Percentiles rank a stretch among this genome's conserved stretches.
These are phyloP conservation scores for Xylariaceae sp. DNA, from an alignment of 2,329 filamentous ascomycete species.

Conservation along the genomic window DNA sequence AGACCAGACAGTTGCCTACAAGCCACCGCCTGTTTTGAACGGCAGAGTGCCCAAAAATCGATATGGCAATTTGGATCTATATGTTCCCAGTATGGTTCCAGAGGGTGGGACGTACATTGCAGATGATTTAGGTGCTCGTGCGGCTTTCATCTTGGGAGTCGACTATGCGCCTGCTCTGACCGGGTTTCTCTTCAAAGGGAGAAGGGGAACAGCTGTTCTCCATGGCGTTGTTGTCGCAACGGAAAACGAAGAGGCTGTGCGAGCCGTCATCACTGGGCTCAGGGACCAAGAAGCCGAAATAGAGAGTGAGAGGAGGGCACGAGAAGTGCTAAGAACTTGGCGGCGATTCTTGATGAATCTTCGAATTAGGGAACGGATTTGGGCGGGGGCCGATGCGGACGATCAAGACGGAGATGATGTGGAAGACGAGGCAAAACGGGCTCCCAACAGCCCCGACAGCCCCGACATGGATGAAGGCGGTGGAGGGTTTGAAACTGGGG, in stretches of 20 bases:
- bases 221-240: constrained; percentile 73
- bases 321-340: constrained; percentile 66
- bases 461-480: constrained; percentile 34
- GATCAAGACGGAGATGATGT: constrained; percentile 41
- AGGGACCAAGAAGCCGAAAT: constrained; percentile 62
- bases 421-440: constrained; percentile 31
- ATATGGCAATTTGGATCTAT: constrained; percentile 92
- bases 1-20: constrained; percentile 70
- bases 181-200: constrained; percentile 83
- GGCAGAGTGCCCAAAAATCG: constrained; percentile 84
- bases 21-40: constrained; percentile 70
- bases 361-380: constrained; percentile 72
- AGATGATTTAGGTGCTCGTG: constrained; percentile 60
- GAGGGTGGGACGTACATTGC: constrained; percentile 72
- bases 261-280: constrained; percentile 66
- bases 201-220: constrained; percentile 80
- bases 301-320: constrained; percentile 61
- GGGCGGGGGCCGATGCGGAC: constrained; percentile 52
- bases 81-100: constrained; percentile 89
- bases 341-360: constrained; percentile 74
- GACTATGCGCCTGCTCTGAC: constrained; percentile 89
- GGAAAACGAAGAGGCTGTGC: constrained; percentile 70
- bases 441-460: constrained; percentile 24
- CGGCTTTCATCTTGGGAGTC: constrained; percentile 72
- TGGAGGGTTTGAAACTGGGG: constrained; percentile 43